These are phyloP conservation scores for Rubroshorea leprosula DNA, from an alignment of 345 rosid species.

Conservation along the genomic window DNA sequence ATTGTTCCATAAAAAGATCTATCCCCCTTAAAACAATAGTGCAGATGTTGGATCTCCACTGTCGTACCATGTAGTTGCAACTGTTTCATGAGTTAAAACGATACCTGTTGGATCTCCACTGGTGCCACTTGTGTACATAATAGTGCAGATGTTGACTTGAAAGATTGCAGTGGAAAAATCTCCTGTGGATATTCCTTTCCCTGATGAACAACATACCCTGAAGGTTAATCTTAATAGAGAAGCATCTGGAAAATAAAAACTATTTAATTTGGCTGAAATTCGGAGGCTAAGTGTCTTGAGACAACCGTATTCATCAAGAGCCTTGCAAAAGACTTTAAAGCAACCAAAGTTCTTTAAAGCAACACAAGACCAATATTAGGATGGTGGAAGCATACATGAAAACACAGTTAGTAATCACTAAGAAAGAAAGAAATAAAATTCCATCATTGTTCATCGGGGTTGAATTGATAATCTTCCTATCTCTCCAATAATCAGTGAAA, in stretches of 20 bases:
- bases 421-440: too few relatives aligned
- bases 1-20: constrained; percentile 78
- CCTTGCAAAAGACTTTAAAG: too few relatives aligned
- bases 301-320: too few relatives aligned
- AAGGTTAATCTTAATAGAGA: background rate
- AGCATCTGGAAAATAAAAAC: background rate
- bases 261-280: too few relatives aligned
- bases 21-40: constrained; percentile 49
- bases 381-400: too few relatives aligned
- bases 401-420: too few relatives aligned
- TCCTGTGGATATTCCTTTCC: constrained; percentile 58
- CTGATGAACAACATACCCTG: constrained; percentile 27
- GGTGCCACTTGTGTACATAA: constrained; percentile 98
- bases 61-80: too few relatives aligned
- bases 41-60: too few relatives aligned
- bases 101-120: constrained; percentile 98
- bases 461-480: background rate
- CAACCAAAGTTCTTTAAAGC: too few relatives aligned
- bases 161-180: constrained; percentile 51
- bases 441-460: background rate
- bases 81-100: constrained; percentile 74
- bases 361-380: too few relatives aligned
- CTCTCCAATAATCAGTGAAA: background rate
- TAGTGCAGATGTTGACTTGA: constrained; percentile 70
- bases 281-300: too few relatives aligned